Conservation (phyloP, 805 yeast genomes). For the Starmerella potacharoeniae region DNA sequence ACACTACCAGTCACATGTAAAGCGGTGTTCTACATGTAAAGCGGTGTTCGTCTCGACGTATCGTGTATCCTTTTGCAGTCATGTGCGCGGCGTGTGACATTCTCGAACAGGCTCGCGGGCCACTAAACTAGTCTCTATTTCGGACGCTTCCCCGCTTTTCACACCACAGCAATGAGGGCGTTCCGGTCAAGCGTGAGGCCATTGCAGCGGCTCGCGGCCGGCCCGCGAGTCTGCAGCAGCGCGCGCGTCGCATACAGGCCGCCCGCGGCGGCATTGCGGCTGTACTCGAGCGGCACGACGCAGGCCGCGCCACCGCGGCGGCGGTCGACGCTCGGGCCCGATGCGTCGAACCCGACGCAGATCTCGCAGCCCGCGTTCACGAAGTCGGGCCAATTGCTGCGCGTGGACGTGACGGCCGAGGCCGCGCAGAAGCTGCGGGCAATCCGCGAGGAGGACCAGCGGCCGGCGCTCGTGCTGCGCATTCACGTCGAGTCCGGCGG, state of each 20-base stretch:
- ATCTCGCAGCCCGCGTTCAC: constrained; percentile 20
- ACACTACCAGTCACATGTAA: no score
- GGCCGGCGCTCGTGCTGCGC: constrained; percentile 52
- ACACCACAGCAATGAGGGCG: neutral
- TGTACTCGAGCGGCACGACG: neutral
- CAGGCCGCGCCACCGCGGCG: constrained; percentile 1
- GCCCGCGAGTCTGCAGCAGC: neutral
- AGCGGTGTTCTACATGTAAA: no score
- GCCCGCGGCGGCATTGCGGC: neutral
- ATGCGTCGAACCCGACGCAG: constrained; percentile 18
- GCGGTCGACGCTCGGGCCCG: constrained; percentile 20
- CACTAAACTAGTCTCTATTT: neutral
- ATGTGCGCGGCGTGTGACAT: neutral
- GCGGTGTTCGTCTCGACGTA: no score
- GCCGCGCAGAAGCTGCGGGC: constrained; percentile 37
- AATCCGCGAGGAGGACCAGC: constrained; percentile 43
- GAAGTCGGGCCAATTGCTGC: constrained; percentile 19
- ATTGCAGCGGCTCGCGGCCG: neutral
- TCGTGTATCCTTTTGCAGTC: neutral
- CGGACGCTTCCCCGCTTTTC: neutral
- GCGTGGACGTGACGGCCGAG: constrained; percentile 18
- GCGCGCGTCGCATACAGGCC: neutral
- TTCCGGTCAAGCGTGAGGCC: neutral
- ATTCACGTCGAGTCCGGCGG: constrained; percentile 90
- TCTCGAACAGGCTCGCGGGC: neutral